Base-by-base conservation (phyloP, 2,329 filamentous ascomycete species). In the Fusarium miscanthi region DNA sequence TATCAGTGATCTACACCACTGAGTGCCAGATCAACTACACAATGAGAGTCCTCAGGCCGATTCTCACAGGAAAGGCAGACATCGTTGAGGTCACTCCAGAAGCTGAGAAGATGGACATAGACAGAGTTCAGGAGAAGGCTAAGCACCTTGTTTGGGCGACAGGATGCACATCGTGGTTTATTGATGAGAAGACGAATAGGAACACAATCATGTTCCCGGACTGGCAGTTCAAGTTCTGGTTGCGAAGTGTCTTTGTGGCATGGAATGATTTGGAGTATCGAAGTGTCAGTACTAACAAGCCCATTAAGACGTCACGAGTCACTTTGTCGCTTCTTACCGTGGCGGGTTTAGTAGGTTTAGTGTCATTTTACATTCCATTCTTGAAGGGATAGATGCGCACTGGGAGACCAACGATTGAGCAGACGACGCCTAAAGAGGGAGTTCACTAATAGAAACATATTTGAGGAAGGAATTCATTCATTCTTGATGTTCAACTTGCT, bases 161-260 rank as follows among this genome's bases (percentile, higher is more conserved):
- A 3, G 86, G 86, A 1, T 88, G 87, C 68, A 84, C 82, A 3
- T 85, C 82, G n/a, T 88, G 86, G 87, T 86, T 83, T 7, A 80
- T 88, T 4, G 84, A 88, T 63, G 77, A 80, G 0, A 81, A 81
- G 49, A 85, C 85, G 0, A 82, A 82, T 1, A 79, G 83, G 51
- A 88, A 88, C 64, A 85, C 84, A 0, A 84, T 85, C 73, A 85
- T 88, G 81, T 88, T 86, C 69, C 86, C 86, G 0, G 84, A 87
- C 52, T 87, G 83, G 81, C 85, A 87, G 74, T 87, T 82, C 61
- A 78, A 80, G 57, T 87, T 83, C 65, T 88, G 85, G 85, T 59
- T 82, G 23, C 75, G 86, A 19, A 87, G 84, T 59, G 71, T 87
- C 3, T 87, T 86, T 59, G 79, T 84, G 43, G 76, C 77, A 3